Conservation (phyloP, 345 rosid genomes). For the Noccaea caerulescens region DNA sequence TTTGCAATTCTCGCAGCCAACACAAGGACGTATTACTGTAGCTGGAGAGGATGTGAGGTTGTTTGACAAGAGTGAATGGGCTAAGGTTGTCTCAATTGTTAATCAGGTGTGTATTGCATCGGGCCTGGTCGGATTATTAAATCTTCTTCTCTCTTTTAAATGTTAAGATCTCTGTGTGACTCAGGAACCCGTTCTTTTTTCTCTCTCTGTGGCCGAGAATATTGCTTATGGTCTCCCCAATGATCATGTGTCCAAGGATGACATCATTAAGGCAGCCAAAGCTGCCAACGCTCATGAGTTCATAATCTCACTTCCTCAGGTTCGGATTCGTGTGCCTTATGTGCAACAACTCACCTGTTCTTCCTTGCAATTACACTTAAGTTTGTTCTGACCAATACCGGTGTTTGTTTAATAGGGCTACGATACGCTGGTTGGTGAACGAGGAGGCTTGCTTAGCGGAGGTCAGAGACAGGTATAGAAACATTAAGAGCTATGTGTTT, state of each 20-base stretch:
- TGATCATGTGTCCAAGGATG: constrained; percentile 80
- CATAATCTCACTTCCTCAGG: constrained; percentile 93
- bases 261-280: constrained; percentile 90
- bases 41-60: constrained; percentile 89
- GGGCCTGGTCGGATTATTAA: background rate
- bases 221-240: constrained; percentile 98
- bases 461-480: constrained; percentile 89
- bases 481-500: background rate
- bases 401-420: constrained; percentile 66
- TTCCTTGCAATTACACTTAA: constrained; percentile 13
- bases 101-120: constrained; percentile 66
- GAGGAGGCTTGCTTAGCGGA: constrained; percentile 91
- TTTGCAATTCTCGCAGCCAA: constrained; percentile 63
- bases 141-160: constrained; percentile 2
- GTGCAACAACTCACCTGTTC: constrained; percentile 30
- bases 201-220: constrained; percentile 90
- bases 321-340: constrained; percentile 33
- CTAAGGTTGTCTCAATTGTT: constrained; percentile 83
- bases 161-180: constrained; percentile 21
- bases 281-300: constrained; percentile 98
- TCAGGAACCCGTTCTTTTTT: constrained; percentile 95
- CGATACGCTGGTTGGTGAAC: constrained; percentile 89
- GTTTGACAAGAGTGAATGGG: constrained; percentile 95
- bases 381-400: constrained; percentile 27
- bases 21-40: constrained; percentile 80